Conservation (phyloP, 768 basidiomycete species). For the Psilocybe subaeruginosa region DNA sequence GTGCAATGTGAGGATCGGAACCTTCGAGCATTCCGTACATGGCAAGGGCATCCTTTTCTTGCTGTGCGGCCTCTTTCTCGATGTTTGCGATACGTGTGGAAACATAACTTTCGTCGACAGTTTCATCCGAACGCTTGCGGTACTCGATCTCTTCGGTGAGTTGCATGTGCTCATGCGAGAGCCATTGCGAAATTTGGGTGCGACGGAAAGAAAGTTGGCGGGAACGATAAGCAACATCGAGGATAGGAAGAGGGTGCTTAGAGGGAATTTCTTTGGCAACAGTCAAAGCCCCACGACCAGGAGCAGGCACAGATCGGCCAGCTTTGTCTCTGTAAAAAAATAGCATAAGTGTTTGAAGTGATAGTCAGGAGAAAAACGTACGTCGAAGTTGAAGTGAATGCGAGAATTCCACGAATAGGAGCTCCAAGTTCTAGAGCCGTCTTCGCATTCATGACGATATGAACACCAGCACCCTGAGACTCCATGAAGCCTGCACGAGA, state of each 20-base stretch:
- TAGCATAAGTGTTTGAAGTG: not conserved
- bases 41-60: conserved; percentile 92
- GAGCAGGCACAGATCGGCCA: conserved; percentile 96
- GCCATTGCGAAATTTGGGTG: conserved; percentile 93
- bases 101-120: conserved; percentile 69
- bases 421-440: conserved; percentile 94
- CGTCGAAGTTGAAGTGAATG: conserved; percentile 96
- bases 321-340: conserved; percentile 82
- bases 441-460: conserved; percentile 96
- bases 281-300: conserved; percentile 89
- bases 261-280: conserved; percentile 86
- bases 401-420: conserved; percentile 91
- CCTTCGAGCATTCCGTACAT: conserved; percentile 97
- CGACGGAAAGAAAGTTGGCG: conserved; percentile 97
- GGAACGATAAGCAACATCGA: conserved; percentile 86
- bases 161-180: conserved; percentile 83
- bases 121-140: conserved; percentile 54
- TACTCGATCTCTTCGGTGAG: conserved; percentile 78
- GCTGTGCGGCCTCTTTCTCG: conserved; percentile 87
- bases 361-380: conserved; percentile 39
- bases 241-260: conserved; percentile 76
- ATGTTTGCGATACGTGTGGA: conserved; percentile 79
- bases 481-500: conserved; percentile 99
- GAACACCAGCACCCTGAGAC: conserved; percentile 91
- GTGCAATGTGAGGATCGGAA: conserved; percentile 81